Evolutionary conservation across 139 green algal genomes (phyloP), one percentile per base, ranked within the genome.

Genomic region (Chlamydomonas sphaeroides): DNA sequence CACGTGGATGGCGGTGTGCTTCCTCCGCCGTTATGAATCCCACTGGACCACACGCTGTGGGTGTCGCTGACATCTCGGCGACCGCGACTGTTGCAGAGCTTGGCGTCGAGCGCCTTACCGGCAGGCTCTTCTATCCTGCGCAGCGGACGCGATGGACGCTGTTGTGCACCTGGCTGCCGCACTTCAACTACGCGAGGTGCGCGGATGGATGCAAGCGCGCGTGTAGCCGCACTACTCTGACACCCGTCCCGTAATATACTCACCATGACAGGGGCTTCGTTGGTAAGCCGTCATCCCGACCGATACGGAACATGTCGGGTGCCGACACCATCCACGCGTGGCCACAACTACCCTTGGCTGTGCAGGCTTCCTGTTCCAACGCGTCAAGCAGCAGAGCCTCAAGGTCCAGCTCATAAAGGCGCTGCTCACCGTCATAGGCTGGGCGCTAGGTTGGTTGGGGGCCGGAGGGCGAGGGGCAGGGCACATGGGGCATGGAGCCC

Each of bases 331-430:
- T 15, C 25, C 8, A 36, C 8, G 0, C n/a, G n/a, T n/a, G n/a
- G n/a, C n/a, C n/a, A n/a, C n/a, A n/a, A n/a, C n/a, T n/a, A n/a
- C 6, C 28, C 30, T 10, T 11, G 20, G 59, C 17, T 15, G 17
- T 11, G 21, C 74, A 80, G 74, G 61, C 23, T 80, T 63, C n/a
- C 28, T 80, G 23, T 80, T 80, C 42, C 68, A 61, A 35, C 25
- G 70, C 26, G 41, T 80, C 11, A 11, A 36, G 23, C 61, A 80
- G 39, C 53, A 45, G 10, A 62, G 38, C 8, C 30, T 65, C 5
- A 70, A 80, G 38, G n/a, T n/a, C n/a, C n/a, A n/a, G n/a, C n/a
- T n/a, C n/a, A n/a, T n/a, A n/a, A n/a, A n/a, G n/a, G n/a, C n/a
- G n/a, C n/a, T n/a, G n/a, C n/a, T n/a, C n/a, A n/a, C n/a, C n/a